Evolutionary conservation across 2,329 filamentous ascomycete species (phyloP).

Genomic region (Raffaelea ambrosiae): DNA sequence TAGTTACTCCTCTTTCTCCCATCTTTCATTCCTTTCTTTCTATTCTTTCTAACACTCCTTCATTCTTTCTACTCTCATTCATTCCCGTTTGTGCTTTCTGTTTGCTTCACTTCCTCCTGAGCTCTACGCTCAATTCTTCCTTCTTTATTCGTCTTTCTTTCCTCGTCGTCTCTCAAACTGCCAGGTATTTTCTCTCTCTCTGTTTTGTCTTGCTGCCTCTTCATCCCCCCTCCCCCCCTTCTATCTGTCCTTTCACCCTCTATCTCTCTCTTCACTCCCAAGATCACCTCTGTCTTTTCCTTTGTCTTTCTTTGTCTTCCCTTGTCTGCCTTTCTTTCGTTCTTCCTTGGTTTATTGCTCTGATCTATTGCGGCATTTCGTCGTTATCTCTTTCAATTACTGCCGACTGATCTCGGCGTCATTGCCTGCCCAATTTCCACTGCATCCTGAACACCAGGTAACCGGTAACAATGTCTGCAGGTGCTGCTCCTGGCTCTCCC

Average conservation of each 20-base stretch:
- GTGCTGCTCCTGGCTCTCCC: conserved; percentile 32
- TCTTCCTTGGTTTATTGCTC: conserved; percentile 12
- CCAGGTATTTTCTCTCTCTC: background rate
- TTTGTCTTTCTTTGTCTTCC: background rate
- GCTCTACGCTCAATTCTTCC: background rate
- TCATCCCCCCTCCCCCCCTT: background rate
- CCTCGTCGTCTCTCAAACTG: background rate
- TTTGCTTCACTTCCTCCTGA: background rate
- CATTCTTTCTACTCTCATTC: background rate
- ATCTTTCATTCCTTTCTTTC: background rate
- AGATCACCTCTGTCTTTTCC: background rate
- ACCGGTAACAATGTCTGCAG: conserved; percentile 28
- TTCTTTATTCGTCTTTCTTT: background rate
- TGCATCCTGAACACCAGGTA: background rate
- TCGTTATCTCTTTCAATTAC: conserved; percentile 13
- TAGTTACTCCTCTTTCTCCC: background rate
- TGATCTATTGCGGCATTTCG: conserved; percentile 13
- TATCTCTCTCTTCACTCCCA: background rate
- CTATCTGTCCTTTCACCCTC: background rate
- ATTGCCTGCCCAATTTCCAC: conserved; percentile 15
- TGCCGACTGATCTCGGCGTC: background rate
- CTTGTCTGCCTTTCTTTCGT: background rate
- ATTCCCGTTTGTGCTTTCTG: background rate
- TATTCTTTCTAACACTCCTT: background rate
- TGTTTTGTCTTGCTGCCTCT: background rate